Conservation (phyloP, 441 rosid species). For the Raphanus hybrid region DNA sequence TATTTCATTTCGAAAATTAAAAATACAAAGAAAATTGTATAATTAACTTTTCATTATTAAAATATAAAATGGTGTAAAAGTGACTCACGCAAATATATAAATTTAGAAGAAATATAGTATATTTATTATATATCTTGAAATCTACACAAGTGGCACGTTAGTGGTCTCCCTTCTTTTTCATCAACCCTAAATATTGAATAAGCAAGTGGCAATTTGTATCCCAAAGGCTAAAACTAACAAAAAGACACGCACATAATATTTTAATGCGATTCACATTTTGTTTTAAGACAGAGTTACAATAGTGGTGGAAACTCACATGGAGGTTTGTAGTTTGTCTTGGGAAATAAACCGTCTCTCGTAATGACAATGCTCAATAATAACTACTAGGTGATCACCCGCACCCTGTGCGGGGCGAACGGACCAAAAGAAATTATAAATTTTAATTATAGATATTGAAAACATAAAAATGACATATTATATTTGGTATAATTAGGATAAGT, state of each 20-base stretch:
- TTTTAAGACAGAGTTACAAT: constrained; percentile 29
- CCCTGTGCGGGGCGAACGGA: too few relatives aligned
- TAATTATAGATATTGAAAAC: too few relatives aligned
- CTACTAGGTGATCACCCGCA: too few relatives aligned
- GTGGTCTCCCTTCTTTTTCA: constrained; percentile 46
- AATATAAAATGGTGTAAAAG: background rate
- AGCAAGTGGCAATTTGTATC: constrained; percentile 39
- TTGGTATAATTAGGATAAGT: too few relatives aligned
- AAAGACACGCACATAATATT: constrained; percentile 21
- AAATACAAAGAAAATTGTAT: background rate
- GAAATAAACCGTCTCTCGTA: constrained; percentile 43
- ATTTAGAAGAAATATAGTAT: background rate
- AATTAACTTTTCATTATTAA: background rate
- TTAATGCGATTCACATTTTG: constrained; percentile 31
- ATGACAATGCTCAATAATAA: background rate
- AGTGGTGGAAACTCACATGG: constrained; percentile 48
- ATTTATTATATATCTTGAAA: background rate
- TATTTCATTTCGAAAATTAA: background rate
- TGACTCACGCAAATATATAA: background rate
- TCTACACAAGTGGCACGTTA: constrained; percentile 41
- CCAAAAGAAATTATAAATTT: too few relatives aligned
- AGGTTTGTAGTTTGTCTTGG: constrained; percentile 46
- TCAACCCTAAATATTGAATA: constrained; percentile 29
- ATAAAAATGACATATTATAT: too few relatives aligned
- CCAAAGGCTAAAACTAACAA: constrained; percentile 28